Conservation (phyloP, 441 rosid genomes). For the Brassica balearica region DNA sequence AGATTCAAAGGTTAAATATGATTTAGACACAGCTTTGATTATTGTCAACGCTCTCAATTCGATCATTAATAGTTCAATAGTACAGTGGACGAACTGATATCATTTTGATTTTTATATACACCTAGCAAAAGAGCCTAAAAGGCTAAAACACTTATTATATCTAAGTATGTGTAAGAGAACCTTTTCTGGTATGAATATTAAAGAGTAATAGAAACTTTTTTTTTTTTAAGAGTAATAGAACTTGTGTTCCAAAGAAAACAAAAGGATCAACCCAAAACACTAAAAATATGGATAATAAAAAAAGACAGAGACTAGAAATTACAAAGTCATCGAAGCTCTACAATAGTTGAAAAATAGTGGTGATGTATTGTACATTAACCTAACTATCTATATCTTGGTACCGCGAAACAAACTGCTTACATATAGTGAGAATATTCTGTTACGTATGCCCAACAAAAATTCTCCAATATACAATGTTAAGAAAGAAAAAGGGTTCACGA, state of each 20-base stretch:
- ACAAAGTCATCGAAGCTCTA: constrained; percentile 38
- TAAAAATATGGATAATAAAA: constrained; percentile 23
- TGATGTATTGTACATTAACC: constrained; percentile 34
- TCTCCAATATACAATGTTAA: neutral
- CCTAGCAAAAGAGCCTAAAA: neutral
- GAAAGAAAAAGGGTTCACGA: constrained; percentile 27
- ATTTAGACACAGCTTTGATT: constrained; percentile 25
- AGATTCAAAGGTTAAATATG: constrained; percentile 1
- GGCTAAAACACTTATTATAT: neutral
- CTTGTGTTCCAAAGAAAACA: constrained; percentile 34
- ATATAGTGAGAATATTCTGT: constrained; percentile 39
- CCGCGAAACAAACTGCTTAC: constrained; percentile 40
- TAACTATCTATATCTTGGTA: constrained; percentile 37
- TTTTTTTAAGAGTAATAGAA: neutral
- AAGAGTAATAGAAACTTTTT: too few relatives aligned
- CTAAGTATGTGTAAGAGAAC: neutral
- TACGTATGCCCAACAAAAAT: constrained; percentile 31
- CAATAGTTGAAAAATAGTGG: constrained; percentile 34
- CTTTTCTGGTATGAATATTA: neutral
- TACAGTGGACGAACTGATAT: neutral
- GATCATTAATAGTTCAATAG: constrained; percentile 15
- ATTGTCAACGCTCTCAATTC: constrained; percentile 33
- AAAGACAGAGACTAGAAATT: constrained; percentile 29
- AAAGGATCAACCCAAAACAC: constrained; percentile 33
- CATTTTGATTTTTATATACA: neutral